Percentiles rank a stretch among this genome's conserved stretches.
Evolutionary conservation across 2,329 filamentous ascomycete species (phyloP).

Genomic region (Daldinia sp.): DNA sequence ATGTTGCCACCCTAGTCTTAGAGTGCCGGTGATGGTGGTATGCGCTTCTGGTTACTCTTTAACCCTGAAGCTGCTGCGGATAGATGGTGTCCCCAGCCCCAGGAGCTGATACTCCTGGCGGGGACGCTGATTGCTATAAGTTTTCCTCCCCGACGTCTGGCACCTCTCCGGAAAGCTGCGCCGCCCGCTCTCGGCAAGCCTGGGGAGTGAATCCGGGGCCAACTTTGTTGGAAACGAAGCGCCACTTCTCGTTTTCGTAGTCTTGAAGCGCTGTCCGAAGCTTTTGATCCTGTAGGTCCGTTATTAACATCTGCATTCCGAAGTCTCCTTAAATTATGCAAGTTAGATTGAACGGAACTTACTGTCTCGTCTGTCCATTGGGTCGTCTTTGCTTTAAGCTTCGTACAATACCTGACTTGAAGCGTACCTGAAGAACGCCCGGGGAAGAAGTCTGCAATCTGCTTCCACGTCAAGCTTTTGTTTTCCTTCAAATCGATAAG

Average conservation of each 20-base stretch:
- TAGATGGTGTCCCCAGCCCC: conserved; percentile 58
- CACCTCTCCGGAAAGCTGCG: conserved; percentile 62
- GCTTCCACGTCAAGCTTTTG: conserved; percentile 95
- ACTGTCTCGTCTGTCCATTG: conserved; percentile 95
- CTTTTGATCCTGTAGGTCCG: conserved; percentile 70
- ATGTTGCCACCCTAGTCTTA: conserved; percentile 19
- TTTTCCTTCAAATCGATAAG: conserved; percentile 93
- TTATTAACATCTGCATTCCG: conserved; percentile 24
- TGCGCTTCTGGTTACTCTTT: conserved; percentile 33
- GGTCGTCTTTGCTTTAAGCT: conserved; percentile 91
- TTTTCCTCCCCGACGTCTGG: conserved; percentile 47
- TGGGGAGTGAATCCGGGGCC: conserved; percentile 88
- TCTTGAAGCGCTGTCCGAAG: conserved; percentile 79
- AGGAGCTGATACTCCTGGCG: conserved; percentile 57
- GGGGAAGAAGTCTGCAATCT: conserved; percentile 96
- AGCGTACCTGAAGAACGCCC: conserved; percentile 88
- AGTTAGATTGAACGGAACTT: conserved; percentile 50
- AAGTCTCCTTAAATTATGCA: conserved; percentile 9
- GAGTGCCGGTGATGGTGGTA: conserved; percentile 16
- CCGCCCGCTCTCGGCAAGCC: conserved; percentile 83
- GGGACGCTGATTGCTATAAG: conserved; percentile 66
- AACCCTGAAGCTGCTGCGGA: conserved; percentile 52
- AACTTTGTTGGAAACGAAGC: conserved; percentile 88
- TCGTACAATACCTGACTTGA: conserved; percentile 94
- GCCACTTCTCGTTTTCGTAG: conserved; percentile 93